A percentile compares a stretch with the other conserved stretches of the same genome.
Evolutionary conservation across 306 rosid species (phyloP).

Genomic region (Cucumis cinereus): DNA sequence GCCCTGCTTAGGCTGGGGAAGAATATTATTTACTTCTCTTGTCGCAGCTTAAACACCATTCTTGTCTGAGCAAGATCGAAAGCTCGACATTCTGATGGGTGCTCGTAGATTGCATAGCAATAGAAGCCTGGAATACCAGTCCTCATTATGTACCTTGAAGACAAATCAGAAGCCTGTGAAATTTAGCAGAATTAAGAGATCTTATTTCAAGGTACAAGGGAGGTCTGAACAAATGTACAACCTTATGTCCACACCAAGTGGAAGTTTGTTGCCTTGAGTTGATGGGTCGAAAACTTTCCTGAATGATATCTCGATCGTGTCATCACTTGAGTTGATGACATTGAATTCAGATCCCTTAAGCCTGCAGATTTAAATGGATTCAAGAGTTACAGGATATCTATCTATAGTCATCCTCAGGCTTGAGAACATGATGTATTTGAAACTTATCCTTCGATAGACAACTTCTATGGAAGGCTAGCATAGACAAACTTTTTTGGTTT

Average conservation of each 20-base stretch:
- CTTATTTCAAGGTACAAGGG: neutral
- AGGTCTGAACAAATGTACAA: neutral
- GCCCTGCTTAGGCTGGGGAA: neutral
- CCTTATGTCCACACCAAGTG: constrained; percentile 32
- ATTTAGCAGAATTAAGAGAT: constrained; percentile 5
- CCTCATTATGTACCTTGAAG: constrained; percentile 25
- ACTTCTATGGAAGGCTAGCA: neutral
- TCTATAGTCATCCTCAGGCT: neutral
- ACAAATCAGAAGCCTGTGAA: constrained; percentile 19
- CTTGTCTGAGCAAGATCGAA: constrained; percentile 40
- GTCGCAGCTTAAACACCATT: constrained; percentile 28
- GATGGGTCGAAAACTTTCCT: constrained; percentile 13
- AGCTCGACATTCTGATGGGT: constrained; percentile 18
- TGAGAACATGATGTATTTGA: neutral
- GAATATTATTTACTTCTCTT: constrained; percentile 19
- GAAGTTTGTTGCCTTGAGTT: constrained; percentile 10
- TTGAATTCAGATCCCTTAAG: constrained; percentile 24
- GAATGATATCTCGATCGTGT: constrained; percentile 24
- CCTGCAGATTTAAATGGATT: constrained; percentile 6
- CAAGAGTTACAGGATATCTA: neutral
- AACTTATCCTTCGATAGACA: neutral
- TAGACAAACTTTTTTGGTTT: neutral
- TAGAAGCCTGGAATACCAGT: constrained; percentile 33
- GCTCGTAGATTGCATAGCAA: constrained; percentile 29
- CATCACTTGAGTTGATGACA: constrained; percentile 18